Evolutionary conservation across 331 rosid genomes (phyloP), one percentile per base, ranked within the genome.

Genomic region (Quercus lobata): DNA sequence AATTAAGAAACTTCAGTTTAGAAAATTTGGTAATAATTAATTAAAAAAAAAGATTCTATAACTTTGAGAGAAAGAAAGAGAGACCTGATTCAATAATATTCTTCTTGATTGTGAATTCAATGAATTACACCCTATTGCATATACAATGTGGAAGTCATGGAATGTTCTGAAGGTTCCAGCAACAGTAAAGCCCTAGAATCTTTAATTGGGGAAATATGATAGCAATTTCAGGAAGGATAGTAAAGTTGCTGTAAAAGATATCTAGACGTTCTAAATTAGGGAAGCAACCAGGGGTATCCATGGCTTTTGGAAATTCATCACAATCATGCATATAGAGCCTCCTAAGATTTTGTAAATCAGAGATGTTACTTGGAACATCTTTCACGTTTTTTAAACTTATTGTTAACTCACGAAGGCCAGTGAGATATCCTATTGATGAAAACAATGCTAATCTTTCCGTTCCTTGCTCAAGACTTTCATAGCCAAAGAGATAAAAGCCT

Each of bases 31-130:
- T 37, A 37, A 37, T 35, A 35, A 35, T 7, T 1, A 1, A 25
- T 25, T 25, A 35, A 35, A 35, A 35, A n/a, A 12, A 56, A 29
- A 27, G 29, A 27, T 27, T 25, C 27, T 35, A 35, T 35, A 6
- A 35, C 6, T 35, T 35, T 25, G 27, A 25, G 27, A 25, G 27
- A 25, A 25, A 25, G 27, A 25, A 25, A 3, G 79, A 56, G 71
- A 73, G 44, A 74, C 86, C 86, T 78, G 77, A 75, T 37, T 66
- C 11, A 83, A 32, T 74, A 83, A 65, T 30, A 68, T 29, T 57
- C 70, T n/a, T 71, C 75, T 65, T 1, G 61, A 83, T 21, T 19
- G 69, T 57, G 79, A 57, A 46, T 73, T 34, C 76, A 83, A 18
- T 15, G 18, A 18, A 7, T 35, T 66, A 73, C 86, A 78, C 58